Evolutionary conservation across 495 filamentous ascomycete species (phyloP), one percentile per base, ranked within the genome.

Genomic region (Antarctomyces pellizariae): DNA sequence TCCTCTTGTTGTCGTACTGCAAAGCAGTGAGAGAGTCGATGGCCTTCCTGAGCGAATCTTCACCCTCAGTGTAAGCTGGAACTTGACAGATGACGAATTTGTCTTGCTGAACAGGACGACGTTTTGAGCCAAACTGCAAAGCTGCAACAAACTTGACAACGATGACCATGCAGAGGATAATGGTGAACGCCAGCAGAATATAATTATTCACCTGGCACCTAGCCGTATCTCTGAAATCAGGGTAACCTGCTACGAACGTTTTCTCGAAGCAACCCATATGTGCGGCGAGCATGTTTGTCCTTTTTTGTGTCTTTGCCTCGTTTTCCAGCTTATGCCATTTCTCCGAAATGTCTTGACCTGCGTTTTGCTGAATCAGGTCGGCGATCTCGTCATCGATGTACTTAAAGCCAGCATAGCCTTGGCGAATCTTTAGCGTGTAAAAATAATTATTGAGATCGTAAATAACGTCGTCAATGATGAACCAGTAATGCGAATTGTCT

Each of bases 81-180:
- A 97, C 78, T 48, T 92, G 75, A 54, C 86, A 95, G 35, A 97
- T 93, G 33, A 97, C 86, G 33, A 97, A 97, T 45, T 93, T 95
- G 45, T 97, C 86, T 49, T 95, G 86, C 14, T 79, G 71, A 10
- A 72, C 57, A 3, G 86, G 86, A 10, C 79, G 75, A 16, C 75
- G 70, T 52, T 92, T 93, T 25, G 77, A 74, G 10, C 86, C 84
- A 34, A 97, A 72, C 44, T 97, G 86, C 14, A 97, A 59, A 23
- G 86, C 86, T 30, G 86, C 74, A 39, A 97, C 48, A 57, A 97
- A 97, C 52, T 95, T 97, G 48, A 72, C 54, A 9, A 71, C 36
- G 31, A 95, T 76, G 28, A 92, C 77, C 7, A 61, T 28, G 41
- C 74, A 77, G 22, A 97, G 56, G 14, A 92, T 53, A 36, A 83